Conservation (phyloP, 208 protist genomes). For the Leishmania tropica region DNA sequence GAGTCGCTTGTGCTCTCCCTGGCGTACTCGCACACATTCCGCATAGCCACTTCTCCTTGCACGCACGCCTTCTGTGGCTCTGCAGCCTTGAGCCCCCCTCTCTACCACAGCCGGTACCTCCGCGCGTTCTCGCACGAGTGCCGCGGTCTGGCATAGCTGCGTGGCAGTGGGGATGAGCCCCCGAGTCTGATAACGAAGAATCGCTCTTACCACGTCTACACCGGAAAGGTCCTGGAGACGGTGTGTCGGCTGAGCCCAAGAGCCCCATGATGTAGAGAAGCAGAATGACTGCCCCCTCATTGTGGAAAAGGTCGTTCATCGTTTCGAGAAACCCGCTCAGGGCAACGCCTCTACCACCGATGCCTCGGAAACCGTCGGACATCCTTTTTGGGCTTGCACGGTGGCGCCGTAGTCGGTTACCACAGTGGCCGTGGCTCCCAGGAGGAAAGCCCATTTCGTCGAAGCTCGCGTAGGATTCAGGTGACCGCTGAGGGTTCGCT, state of each 20-base stretch:
- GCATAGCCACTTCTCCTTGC: not conserved
- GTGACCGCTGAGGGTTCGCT: not conserved
- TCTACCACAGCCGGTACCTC: not conserved
- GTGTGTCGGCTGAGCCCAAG: no score
- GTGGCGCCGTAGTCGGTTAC: not conserved
- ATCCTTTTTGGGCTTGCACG: not conserved
- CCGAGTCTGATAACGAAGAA: not conserved
- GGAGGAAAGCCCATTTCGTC: not conserved
- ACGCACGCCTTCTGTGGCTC: not conserved
- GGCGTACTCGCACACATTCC: not conserved
- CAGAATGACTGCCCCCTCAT: not conserved
- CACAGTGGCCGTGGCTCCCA: not conserved
- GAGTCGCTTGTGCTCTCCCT: not conserved
- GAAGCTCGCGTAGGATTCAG: not conserved
- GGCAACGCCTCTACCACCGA: not conserved
- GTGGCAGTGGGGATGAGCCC: not conserved
- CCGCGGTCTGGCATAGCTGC: not conserved
- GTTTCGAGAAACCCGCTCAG: not conserved
- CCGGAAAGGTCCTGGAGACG: not conserved
- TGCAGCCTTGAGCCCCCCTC: not conserved
- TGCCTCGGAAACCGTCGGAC: not conserved
- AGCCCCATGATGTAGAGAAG: not conserved
- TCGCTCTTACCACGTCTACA: not conserved
- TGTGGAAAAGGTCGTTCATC: not conserved
- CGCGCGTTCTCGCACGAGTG: not conserved